phyloP scores from a whole-genome alignment of 345 rosid genomes.

The Brassica juncea region DNA sequence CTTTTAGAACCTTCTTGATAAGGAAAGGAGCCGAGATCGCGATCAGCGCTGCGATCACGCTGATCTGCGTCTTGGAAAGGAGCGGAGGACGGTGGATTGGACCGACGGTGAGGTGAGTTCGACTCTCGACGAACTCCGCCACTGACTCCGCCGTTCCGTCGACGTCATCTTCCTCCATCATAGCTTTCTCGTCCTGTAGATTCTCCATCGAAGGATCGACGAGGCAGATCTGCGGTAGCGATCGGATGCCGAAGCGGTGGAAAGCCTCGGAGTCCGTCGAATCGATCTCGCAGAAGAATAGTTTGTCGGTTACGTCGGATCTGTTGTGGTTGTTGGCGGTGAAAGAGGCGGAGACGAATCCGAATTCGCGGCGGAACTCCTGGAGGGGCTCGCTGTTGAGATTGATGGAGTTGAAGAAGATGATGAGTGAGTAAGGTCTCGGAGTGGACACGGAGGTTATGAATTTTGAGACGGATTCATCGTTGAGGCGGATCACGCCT shows the following conservation, averaged over 20 bases:
- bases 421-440: conserved; percentile 65
- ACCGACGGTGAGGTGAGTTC: conserved; percentile 52
- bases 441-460: conserved; percentile 64
- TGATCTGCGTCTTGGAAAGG: conserved; percentile 53
- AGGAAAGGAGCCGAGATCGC: conserved; percentile 50
- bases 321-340: conserved; percentile 62
- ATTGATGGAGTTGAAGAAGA: conserved; percentile 78
- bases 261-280: conserved; percentile 63
- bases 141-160: conserved; percentile 64
- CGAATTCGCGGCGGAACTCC: conserved; percentile 58
- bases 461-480: conserved; percentile 60
- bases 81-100: conserved; percentile 69
- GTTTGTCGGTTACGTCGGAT: conserved; percentile 32
- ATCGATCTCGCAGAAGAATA: conserved; percentile 86
- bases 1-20: conserved; percentile 49
- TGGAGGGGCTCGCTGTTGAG: conserved; percentile 47
- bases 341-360: conserved; percentile 70
- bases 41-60: conserved; percentile 27
- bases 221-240: conserved; percentile 76
- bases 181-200: conserved; percentile 54
- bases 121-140: conserved; percentile 62
- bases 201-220: conserved; percentile 55
- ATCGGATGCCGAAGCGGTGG: conserved; percentile 59
- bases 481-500: conserved; percentile 68
- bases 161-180: conserved; percentile 59